phyloP scores from a whole-genome alignment of 345 rosid genomes.

The Tarenaya hassleriana region DNA sequence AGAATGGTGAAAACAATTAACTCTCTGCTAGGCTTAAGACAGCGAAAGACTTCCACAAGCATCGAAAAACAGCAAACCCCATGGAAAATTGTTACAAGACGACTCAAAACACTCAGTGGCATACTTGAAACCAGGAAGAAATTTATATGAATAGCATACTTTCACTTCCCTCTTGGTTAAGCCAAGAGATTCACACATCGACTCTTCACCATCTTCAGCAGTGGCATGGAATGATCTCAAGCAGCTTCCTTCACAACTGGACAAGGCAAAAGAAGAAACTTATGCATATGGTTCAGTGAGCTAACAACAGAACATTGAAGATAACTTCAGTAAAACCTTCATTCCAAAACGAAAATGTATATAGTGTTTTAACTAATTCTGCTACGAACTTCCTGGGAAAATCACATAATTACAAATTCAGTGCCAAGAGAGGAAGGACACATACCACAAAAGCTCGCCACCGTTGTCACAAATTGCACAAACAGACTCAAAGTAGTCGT shows the following conservation, averaged over 20 bases:
- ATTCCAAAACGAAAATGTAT: neutral
- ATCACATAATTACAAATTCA: conserved; percentile 15
- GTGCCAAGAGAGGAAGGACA: conserved; percentile 10
- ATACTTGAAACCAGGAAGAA: conserved; percentile 7
- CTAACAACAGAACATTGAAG: conserved; percentile 3
- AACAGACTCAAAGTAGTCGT: conserved; percentile 58
- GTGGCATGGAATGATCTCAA: conserved; percentile 89
- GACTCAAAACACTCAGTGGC: conserved; percentile 1
- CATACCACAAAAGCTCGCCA: conserved; percentile 68
- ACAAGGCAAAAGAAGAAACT: conserved; percentile 24
- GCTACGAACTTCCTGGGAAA: conserved; percentile 13
- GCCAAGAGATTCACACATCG: conserved; percentile 60
- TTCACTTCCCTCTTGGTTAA: conserved; percentile 49
- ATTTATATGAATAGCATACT: conserved; percentile 38
- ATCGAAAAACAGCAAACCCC: neutral
- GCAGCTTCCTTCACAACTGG: conserved; percentile 88
- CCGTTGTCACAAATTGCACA: conserved; percentile 93
- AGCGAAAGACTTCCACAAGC: neutral
- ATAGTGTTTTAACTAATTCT: conserved; percentile 11
- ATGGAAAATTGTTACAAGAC: conserved; percentile 6
- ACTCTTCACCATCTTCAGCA: conserved; percentile 48
- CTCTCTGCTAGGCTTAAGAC: conserved; percentile 10
- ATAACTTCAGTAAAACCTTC: conserved; percentile 7
- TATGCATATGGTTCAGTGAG: conserved; percentile 17
- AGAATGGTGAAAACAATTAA: conserved; percentile 20